Conservation (phyloP, 2,329 filamentous ascomycete genomes). For the Diaporthe vexans region DNA sequence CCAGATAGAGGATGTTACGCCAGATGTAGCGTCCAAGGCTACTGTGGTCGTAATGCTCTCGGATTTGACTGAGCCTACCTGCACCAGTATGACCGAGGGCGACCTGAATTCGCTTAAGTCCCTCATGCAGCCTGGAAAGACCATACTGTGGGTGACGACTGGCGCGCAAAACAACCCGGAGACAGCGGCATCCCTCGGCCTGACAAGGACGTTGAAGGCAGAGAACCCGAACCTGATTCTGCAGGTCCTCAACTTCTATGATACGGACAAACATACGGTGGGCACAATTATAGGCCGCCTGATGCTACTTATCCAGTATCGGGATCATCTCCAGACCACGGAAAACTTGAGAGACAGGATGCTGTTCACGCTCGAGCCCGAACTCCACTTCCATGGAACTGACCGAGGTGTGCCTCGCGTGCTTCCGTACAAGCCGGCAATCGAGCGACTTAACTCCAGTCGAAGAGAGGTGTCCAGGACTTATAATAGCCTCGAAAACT, state of each 20-base stretch:
- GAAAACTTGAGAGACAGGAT: conserved; percentile 13
- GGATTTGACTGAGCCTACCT: conserved; percentile 54
- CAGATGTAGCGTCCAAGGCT: conserved; percentile 43
- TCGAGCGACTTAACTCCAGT: conserved; percentile 55
- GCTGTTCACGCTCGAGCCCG: conserved; percentile 51
- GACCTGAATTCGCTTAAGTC: conserved; percentile 47
- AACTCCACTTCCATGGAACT: conserved; percentile 55
- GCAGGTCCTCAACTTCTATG: conserved; percentile 51
- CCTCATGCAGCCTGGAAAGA: conserved; percentile 48
- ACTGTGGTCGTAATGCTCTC: conserved; percentile 53
- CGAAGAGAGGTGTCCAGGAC: conserved; percentile 52
- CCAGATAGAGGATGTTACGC: conserved; percentile 49
- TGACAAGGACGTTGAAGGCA: conserved; percentile 50
- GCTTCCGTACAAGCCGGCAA: conserved; percentile 54
- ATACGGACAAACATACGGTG: background rate
- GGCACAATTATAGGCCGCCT: background rate
- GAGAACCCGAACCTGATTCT: conserved; percentile 50
- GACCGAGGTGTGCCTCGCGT: conserved; percentile 55
- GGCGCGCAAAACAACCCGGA: conserved; percentile 46
- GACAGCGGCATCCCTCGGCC: conserved; percentile 51
- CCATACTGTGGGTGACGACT: conserved; percentile 51
- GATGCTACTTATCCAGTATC: background rate
- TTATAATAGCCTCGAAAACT: conserved; percentile 52
- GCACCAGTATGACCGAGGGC: conserved; percentile 52
- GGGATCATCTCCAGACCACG: background rate